Base-by-base conservation (phyloP, 2,329 filamentous ascomycete species). In the Elsinoe perseae region DNA sequence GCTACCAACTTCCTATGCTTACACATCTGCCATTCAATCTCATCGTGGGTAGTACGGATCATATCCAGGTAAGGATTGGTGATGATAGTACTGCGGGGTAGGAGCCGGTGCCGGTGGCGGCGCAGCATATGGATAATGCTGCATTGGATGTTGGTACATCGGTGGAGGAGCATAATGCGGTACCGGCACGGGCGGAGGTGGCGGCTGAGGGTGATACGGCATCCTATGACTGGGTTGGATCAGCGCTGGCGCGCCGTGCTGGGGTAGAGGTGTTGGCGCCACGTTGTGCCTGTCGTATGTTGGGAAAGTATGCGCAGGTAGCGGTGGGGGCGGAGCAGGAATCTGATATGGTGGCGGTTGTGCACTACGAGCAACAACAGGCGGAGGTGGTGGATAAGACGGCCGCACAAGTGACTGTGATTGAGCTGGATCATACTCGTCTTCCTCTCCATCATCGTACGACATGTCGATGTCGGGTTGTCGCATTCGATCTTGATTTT, bases 141-240 rank as follows among this genome's bases (percentile, higher is more conserved):
- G 48, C 28, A 44, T 21, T 4, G 40, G 40, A 10, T 44, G 40
- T 21, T 44, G 40, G 12, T 44, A 44, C 40, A 44, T n/a, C 9
- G 40, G 40, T 12, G 40, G 40, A 21, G 40, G 20, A 9, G 40
- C 40, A 18, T 27, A 44, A 2, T 44, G 20, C 40, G 21, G 40
- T 12, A 25, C 5, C 4, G 20, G 40, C 23, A 44, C 20, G 25
- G 21, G 8, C 12, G 40, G 40, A 8, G 21, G 40, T 12, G 40
- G 40, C 25, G 48, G 43, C 20, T 25, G 48, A 52, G 48, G 30
- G 14, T 28, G 16, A 38, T 52, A 52, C 12, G 30, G 48, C n/a
- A 32, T 28, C n/a, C 52, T 20, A n/a, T 54, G 52, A 23, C 34
- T 44, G 9, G 52, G 52, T 23, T 54, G 52, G 23, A 54, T 54